Conservation (phyloP, 495 filamentous ascomycete species). For the Tuber umbilicatum region DNA sequence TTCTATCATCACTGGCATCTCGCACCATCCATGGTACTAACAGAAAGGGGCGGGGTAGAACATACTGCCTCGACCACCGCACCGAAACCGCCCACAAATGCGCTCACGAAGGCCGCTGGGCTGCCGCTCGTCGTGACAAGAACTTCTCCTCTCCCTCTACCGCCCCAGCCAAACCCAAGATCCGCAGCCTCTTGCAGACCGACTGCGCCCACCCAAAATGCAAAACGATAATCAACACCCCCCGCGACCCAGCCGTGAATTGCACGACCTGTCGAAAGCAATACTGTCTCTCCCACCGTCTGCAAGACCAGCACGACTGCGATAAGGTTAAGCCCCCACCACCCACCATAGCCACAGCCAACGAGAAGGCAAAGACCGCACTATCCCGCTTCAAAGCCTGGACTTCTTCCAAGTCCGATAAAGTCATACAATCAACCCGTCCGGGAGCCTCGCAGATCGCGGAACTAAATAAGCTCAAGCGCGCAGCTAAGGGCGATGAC, state of each 20-base stretch:
- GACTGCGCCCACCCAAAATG: constrained; percentile 70
- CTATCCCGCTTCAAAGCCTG: constrained; percentile 46
- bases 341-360: constrained; percentile 33
- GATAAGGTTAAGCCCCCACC: constrained; percentile 48
- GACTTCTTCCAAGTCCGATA: constrained; percentile 47
- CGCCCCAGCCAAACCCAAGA: constrained; percentile 24
- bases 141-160: constrained; percentile 13
- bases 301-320: constrained; percentile 86
- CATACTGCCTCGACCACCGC: constrained; percentile 92
- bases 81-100: constrained; percentile 79
- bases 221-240: constrained; percentile 79
- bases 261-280: constrained; percentile 72
- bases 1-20: constrained; percentile 10
- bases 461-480: constrained; percentile 69
- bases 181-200: constrained; percentile 47
- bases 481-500: constrained; percentile 78
- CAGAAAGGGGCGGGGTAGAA: constrained; percentile 44
- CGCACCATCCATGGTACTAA: neutral
- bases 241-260: constrained; percentile 68
- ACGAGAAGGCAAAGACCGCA: constrained; percentile 54
- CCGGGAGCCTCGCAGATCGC: constrained; percentile 44
- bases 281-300: constrained; percentile 88
- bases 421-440: constrained; percentile 29
- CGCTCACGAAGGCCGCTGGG: constrained; percentile 78
- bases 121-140: constrained; percentile 49